phyloP scores from a whole-genome alignment of 2,329 filamentous ascomycete genomes.

The Huntiella abstrusa region DNA sequence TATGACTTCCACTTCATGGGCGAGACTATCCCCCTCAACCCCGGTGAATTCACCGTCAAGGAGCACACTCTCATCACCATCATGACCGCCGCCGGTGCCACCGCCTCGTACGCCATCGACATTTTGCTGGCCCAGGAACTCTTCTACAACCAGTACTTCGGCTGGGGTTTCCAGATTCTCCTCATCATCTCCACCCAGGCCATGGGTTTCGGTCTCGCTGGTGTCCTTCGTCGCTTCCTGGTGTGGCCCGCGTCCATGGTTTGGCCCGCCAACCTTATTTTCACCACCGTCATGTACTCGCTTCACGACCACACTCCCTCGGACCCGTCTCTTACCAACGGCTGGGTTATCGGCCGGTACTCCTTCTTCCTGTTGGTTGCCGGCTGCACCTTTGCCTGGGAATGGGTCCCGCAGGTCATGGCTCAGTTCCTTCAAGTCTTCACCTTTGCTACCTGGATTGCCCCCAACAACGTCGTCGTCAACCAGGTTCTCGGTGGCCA shows the following conservation, averaged over 20 bases:
- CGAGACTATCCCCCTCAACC: constrained; percentile 19
- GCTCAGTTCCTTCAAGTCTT: constrained; percentile 35
- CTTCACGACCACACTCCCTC: constrained; percentile 27
- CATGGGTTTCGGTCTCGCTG: constrained; percentile 38
- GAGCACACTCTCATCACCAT: constrained; percentile 30
- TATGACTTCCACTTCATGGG: constrained; percentile 18
- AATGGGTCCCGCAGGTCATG: constrained; percentile 33
- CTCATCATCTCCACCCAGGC: constrained; percentile 35
- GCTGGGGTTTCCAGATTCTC: constrained; percentile 34
- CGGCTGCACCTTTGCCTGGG: constrained; percentile 30
- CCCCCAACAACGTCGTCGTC: constrained; percentile 38
- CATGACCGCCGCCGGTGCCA: constrained; percentile 22
- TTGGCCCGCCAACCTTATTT: constrained; percentile 36
- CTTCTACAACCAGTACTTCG: constrained; percentile 38
- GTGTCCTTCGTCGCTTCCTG: constrained; percentile 33
- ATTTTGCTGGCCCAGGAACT: constrained; percentile 29
- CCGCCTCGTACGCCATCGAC: constrained; percentile 22
- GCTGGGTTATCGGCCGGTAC: constrained; percentile 47
- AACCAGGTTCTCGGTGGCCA: constrained; percentile 44
- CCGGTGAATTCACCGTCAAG: constrained; percentile 27
- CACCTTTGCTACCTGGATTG: constrained; percentile 42
- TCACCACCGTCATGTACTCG: constrained; percentile 31
- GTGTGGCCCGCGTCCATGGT: constrained; percentile 38
- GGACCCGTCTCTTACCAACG: constrained; percentile 31
- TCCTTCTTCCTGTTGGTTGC: constrained; percentile 41